Evolutionary conservation across 1,284 basidiomycete genomes (phyloP), one percentile per base, ranked within the genome.

Genomic region (Afroboletus lepidellus): DNA sequence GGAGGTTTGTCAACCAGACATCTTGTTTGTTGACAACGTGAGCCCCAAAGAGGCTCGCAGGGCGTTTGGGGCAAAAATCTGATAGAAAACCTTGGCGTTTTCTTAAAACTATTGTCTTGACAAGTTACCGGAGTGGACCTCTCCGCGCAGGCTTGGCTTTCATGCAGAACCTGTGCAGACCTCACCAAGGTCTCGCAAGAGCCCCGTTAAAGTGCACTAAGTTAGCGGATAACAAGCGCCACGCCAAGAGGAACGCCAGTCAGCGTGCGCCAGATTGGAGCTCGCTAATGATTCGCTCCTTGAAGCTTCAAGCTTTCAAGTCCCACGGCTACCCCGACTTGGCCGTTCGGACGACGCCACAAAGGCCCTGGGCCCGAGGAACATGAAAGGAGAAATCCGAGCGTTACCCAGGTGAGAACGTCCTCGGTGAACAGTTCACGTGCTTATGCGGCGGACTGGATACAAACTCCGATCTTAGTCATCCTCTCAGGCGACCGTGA

Each of bases 401-500:
- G 12, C 27, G 27, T 12, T 12, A 12, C 8, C 3, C 3, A 29
- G 6, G 3, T 12, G 27, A 29, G 27, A 8, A 29, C 8, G 27
- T 29, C 27, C 27, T 29, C 27, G 9, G 9, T 27, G 6, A 27
- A 27, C 25, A 27, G 9, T 27, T 27, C 25, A 9, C 25, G 25
- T 27, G n/a, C n/a, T n/a, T n/a, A n/a, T n/a, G n/a, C n/a, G n/a
- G n/a, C n/a, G n/a, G n/a, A n/a, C n/a, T 9, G 25, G 9, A 30
- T 30, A 5, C 1, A 62, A 56, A 57, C 62, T 54, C 67, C 55
- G 67, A 59, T 46, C 46, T 57, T 58, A 42, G 33, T 41, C 54
- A 64, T 46, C 45, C 56, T 56, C 52, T 12, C 25, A 27, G 41
- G 24, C 24, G 5, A 29, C 25, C 44, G 39, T 20, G 2, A 38